phyloP scores from a whole-genome alignment of 371 early-diverging fungal genomes.

The Mucor circinelloides region DNA sequence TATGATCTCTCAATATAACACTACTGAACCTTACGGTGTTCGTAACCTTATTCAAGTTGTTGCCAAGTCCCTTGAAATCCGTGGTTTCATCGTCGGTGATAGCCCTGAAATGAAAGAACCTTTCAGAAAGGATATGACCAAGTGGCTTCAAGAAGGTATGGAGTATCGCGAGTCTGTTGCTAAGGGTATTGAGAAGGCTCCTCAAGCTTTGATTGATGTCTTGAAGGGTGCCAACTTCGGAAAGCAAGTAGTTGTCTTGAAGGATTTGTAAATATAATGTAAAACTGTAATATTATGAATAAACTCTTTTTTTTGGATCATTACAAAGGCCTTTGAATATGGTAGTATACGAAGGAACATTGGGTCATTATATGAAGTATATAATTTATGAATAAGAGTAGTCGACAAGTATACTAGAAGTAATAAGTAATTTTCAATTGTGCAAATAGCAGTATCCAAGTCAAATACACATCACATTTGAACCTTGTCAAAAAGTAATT shows the following conservation, averaged over 20 bases:
- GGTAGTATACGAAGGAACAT: too few species aligned
- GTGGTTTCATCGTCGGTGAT: slow-evolving; percentile 71
- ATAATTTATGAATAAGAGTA: too few species aligned
- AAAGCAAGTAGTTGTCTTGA: slow-evolving; percentile 73
- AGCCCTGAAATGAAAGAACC: slow-evolving; percentile 52
- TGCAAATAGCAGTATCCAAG: too few species aligned
- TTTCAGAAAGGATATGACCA: slow-evolving; percentile 64
- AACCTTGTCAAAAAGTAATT: too few species aligned
- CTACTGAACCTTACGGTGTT: slow-evolving; percentile 23
- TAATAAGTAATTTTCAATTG: too few species aligned
- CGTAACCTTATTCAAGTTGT: slow-evolving; percentile 41
- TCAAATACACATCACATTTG: too few species aligned
- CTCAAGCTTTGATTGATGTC: slow-evolving; percentile 74
- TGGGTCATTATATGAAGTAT: too few species aligned
- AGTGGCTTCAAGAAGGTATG: slow-evolving; percentile 69
- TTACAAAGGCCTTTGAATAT: too few species aligned
- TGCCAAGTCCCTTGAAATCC: slow-evolving; percentile 54
- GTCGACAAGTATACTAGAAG: too few species aligned
- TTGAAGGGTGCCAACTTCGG: slow-evolving; percentile 85
- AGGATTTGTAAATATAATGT: too few species aligned
- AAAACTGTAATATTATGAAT: too few species aligned
- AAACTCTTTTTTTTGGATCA: too few species aligned
- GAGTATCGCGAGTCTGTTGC: slow-evolving; percentile 65
- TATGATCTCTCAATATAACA: slow-evolving; percentile 76
- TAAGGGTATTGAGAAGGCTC: slow-evolving; percentile 84